Evolutionary conservation across 768 basidiomycete genomes (phyloP).

Genomic region (Leccinellum albellum): DNA sequence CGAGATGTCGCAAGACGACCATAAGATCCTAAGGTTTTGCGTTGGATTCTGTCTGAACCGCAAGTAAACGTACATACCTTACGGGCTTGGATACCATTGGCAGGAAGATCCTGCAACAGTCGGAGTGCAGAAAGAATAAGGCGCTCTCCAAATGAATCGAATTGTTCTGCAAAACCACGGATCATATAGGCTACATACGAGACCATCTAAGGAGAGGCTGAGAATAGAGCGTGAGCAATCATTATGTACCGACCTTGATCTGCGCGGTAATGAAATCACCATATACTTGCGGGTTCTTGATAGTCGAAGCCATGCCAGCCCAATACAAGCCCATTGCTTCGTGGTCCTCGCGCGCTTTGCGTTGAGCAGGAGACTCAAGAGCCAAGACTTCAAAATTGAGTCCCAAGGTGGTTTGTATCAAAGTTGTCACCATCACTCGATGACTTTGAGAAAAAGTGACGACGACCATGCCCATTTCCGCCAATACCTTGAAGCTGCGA

Average conservation of each 20-base stretch:
- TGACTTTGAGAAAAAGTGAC: slow-evolving; percentile 87
- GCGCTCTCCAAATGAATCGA: slow-evolving; percentile 73
- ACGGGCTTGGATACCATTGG: slow-evolving; percentile 75
- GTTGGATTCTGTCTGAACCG: neutral
- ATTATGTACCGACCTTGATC: slow-evolving; percentile 62
- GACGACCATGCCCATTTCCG: slow-evolving; percentile 90
- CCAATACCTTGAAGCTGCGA: slow-evolving; percentile 88
- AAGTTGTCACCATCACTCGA: slow-evolving; percentile 56
- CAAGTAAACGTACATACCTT: slow-evolving; percentile 47
- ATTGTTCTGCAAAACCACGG: slow-evolving; percentile 59
- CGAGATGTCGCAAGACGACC: slow-evolving; percentile 87
- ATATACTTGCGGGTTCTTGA: slow-evolving; percentile 72
- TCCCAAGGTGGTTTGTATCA: slow-evolving; percentile 66
- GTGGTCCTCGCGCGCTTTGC: slow-evolving; percentile 67
- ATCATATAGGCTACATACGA: slow-evolving; percentile 91
- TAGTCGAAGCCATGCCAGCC: slow-evolving; percentile 74
- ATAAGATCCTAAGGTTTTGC: slow-evolving; percentile 67
- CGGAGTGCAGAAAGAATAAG: slow-evolving; percentile 78
- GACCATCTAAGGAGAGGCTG: slow-evolving; percentile 56
- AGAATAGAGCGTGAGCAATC: neutral
- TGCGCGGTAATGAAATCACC: slow-evolving; percentile 84
- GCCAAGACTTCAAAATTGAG: slow-evolving; percentile 78
- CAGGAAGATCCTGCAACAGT: slow-evolving; percentile 91
- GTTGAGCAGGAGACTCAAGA: slow-evolving; percentile 78
- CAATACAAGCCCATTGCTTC: slow-evolving; percentile 82